Conservation (phyloP, 2,329 filamentous ascomycete genomes). For the Pseudogymnoascus sp. region DNA sequence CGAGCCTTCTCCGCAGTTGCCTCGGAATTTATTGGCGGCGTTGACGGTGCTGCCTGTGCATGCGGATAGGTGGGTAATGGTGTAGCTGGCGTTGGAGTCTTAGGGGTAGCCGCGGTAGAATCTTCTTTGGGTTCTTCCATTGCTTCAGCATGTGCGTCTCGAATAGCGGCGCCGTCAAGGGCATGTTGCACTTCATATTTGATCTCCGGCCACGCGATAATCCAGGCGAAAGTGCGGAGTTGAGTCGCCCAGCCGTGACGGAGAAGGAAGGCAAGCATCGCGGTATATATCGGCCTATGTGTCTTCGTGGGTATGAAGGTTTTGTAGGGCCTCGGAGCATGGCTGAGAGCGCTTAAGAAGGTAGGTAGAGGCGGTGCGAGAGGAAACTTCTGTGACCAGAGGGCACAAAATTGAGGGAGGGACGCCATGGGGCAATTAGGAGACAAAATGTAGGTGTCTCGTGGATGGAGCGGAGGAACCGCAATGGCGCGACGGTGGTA, state of each 20-base stretch:
- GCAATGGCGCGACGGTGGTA: conserved; percentile 92
- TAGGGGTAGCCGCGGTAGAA: neutral
- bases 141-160: conserved; percentile 20
- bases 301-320: conserved; percentile 79
- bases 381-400: conserved; percentile 75
- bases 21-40: conserved; percentile 41
- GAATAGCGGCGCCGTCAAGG: conserved; percentile 58
- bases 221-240: conserved; percentile 83
- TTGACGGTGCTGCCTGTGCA: conserved; percentile 20
- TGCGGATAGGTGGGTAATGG: neutral
- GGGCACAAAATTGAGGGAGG: conserved; percentile 60
- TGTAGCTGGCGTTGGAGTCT: neutral
- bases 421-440: conserved; percentile 77
- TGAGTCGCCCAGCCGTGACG: conserved; percentile 91
- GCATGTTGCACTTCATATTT: conserved; percentile 72
- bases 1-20: conserved; percentile 56
- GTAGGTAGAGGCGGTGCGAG: conserved; percentile 76
- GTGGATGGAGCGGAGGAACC: conserved; percentile 81
- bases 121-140: conserved; percentile 26
- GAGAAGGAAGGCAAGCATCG: conserved; percentile 89
- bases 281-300: conserved; percentile 80
- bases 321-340: conserved; percentile 75
- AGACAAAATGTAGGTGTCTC: conserved; percentile 86
- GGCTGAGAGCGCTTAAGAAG: conserved; percentile 78
- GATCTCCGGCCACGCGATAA: conserved; percentile 76